Evolutionary conservation across 352 stramenopile species (phyloP), one percentile per base, ranked within the genome.

Genomic region (Phytophthora pini): DNA sequence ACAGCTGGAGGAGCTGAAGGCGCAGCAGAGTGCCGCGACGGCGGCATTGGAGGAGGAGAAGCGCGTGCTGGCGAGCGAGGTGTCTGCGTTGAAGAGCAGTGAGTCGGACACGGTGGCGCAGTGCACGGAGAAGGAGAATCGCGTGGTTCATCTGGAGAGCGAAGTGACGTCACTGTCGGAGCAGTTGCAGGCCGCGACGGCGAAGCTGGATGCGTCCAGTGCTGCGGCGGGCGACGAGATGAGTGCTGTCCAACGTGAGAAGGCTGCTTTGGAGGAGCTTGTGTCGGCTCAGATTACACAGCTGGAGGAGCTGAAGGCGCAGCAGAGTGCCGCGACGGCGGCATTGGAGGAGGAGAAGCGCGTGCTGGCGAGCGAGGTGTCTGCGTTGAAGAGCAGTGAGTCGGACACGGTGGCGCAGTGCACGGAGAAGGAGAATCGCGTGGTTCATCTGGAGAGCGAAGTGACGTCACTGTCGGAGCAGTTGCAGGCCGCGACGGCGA

Each of bases 311-410:
- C 29, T 63, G 4, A 45, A 57, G 13, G 36, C 38, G 17, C 38
- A 46, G 55, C 58, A 70, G 45, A 36, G 36, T 53, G 52, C 60
- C 61, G 58, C 36, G 34, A 17, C 61, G 61, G 22, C 39, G 32
- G 51, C 47, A 11, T 36, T 73, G 48, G 56, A 75, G 50, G 56
- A 66, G 29, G 51, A 75, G 62, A 75, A 68, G 57, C n/a, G 49
- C 53, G 34, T 43, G 44, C 31, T 75, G 56, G 56, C 32, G 60
- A 74, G 50, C 22, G 58, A 71, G 41, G 58, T 74, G 36, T 64
- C 29, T 46, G 26, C 7, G 27, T 15, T 68, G 55, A 59, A 69
- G 58, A 61, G 61, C 44, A 56, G 57, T 13, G 46, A 62, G 24
- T 56, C 40, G 40, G 40, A 54, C 6, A 38, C 38, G 29, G 15